Base-by-base conservation (phyloP, 1,139 yeast species). In the Pichia sp. region DNA sequence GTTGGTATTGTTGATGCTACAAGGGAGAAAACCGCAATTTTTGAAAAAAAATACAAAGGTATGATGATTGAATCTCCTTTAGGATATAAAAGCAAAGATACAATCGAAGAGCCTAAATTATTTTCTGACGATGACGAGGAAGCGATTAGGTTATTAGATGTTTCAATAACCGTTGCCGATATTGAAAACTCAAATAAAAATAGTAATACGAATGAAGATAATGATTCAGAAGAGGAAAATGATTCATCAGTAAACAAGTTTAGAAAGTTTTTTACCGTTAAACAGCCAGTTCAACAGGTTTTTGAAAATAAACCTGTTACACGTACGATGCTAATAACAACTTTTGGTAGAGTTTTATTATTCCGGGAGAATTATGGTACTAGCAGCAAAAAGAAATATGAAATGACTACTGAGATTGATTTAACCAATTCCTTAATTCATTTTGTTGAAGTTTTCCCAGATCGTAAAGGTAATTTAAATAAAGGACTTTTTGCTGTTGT, bases 21-120 rank as follows among this genome's bases (percentile, higher is more conserved):
- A 16, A 65, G 71, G 35, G 59, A 54, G 20, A 47, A 66, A 0
- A 76, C 80, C 0, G 82, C 74, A 3, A 38, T 50, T 0, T 73
- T 84, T 53, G 87, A 82, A 48, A 75, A 68, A 55, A 80, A 72
- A 52, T 68, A 74, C 49, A 73, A 68, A 54, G 87, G 85, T 0
- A 63, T 70, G 46, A 58, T 82, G 23, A 78, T 76, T 40, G 84
- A 80, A 48, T 74, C 87, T 1, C 86, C 87, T 0, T 64, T 80
- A 37, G 79, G 67, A 4, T 65, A 74, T 35, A 56, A 55, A 26
- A 56, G 59, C 33, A 56, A 58, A 36, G 63, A 63, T 41, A 46
- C 59, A 4, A 41, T 43, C 11, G 30, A 34, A 20, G 37, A 38
- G 16, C 30, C 42, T 4, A 35, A 40, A 12, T 23, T 49, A 4